Percentiles rank a stretch among this genome's conserved stretches.
phyloP scores from a whole-genome alignment of 176 grass and related monocot genomes.

The Puya raimondii region DNA sequence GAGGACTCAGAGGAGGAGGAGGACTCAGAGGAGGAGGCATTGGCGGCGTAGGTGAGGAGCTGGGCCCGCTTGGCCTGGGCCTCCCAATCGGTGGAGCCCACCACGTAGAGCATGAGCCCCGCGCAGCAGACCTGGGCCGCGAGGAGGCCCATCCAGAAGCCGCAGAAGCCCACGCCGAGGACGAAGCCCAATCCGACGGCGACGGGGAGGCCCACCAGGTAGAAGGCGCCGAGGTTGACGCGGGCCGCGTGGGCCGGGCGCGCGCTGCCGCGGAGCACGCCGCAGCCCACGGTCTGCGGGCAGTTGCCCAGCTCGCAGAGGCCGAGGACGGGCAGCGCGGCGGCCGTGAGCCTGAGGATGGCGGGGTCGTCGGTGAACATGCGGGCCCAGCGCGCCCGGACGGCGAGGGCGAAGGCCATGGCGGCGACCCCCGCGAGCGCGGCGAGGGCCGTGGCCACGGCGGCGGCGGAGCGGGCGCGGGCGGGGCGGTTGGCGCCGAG shows the following conservation, averaged over 20 bases:
- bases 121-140: conserved; percentile 89
- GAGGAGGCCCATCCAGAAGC: conserved; percentile 78
- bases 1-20: too few species aligned
- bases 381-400: conserved; percentile 57
- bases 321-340: conserved; percentile 72
- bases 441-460: conserved; percentile 45
- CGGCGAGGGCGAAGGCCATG: conserved; percentile 57
- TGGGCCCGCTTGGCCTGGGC: conserved; percentile 61
- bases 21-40: too few species aligned
- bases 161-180: conserved; percentile 52
- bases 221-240: conserved; percentile 97
- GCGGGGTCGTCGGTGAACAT: conserved; percentile 63
- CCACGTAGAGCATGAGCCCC: conserved; percentile 61
- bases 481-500: conserved; percentile 71
- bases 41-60: conserved; percentile 24
- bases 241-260: conserved; percentile 62
- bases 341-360: conserved; percentile 53
- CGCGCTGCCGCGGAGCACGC: conserved; percentile 80
- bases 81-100: conserved; percentile 87
- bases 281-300: conserved; percentile 96
- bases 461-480: conserved; percentile 43
- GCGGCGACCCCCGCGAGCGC: conserved; percentile 55
- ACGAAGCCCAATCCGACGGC: conserved; percentile 56
- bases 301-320: conserved; percentile 98
- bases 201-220: conserved; percentile 80